Percentiles rank a stretch among this genome's conserved stretches.
Evolutionary conservation across 306 rosid species (phyloP).

Genomic region (Vicia villosa): DNA sequence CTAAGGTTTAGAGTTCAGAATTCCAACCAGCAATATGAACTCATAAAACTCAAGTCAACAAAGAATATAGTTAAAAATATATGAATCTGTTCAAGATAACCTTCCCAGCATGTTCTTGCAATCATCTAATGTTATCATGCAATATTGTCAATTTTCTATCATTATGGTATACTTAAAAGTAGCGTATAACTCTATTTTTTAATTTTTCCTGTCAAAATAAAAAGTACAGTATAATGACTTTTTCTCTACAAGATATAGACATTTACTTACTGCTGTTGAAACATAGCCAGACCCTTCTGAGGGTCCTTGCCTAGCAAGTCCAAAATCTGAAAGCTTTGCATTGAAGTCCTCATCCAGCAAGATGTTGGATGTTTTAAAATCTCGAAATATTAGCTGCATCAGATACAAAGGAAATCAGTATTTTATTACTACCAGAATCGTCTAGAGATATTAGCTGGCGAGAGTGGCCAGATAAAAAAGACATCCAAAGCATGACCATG

Average conservation of each 20-base stretch:
- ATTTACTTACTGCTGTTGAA: conserved; percentile 77
- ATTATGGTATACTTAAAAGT: conserved; percentile 15
- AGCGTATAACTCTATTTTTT: not conserved
- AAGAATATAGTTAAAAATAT: conserved; percentile 20
- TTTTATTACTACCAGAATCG: not conserved
- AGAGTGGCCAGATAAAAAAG: conserved; percentile 4
- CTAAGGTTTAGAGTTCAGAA: conserved; percentile 20
- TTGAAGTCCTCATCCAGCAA: conserved; percentile 84
- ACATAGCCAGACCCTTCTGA: conserved; percentile 78
- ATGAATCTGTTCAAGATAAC: not conserved
- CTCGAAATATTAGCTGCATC: conserved; percentile 94
- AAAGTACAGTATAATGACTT: conserved; percentile 22
- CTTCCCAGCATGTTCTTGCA: conserved; percentile 3
- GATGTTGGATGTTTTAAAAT: conserved; percentile 88
- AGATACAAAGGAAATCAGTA: conserved; percentile 42
- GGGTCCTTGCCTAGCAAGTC: conserved; percentile 99
- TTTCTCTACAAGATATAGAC: conserved; percentile 13
- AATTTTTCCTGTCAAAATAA: too few species aligned
- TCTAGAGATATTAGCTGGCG: conserved; percentile 5
- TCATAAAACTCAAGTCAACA: conserved; percentile 23
- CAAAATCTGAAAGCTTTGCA: conserved; percentile 98
- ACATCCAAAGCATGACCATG: conserved; percentile 29
- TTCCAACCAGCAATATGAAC: conserved; percentile 19
- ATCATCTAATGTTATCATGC: conserved; percentile 21
- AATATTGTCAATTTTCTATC: conserved; percentile 2